Evolutionary conservation across 2,329 filamentous ascomycete genomes (phyloP), one percentile per base, ranked within the genome.

Genomic region (Calonectria naviculata): DNA sequence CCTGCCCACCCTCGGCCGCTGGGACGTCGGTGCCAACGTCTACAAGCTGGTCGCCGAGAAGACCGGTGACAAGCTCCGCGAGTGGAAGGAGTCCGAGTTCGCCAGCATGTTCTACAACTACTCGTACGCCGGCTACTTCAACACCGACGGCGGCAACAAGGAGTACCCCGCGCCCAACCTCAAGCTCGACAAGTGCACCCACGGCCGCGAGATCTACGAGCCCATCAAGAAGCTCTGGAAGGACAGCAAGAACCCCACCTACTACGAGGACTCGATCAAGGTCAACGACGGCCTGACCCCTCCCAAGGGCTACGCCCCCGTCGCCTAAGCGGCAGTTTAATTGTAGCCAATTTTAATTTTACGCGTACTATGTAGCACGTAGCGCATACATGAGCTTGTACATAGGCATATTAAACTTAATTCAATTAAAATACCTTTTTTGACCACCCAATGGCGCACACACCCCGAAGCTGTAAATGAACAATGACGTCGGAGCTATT

Each of bases 1-100:
- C 73, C 88, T 94, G 10, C 88, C 89, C 72, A 93, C 91, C 0
- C 90, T 94, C 3, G 93, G 92, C 13, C 90, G 93, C 70, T 94
- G 89, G 86, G 93, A 94, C 77, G 91, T 92, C 19, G 91, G 91
- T 62, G 92, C 92, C 78, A 94, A 94, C 79, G 89, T 94, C n/a
- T 92, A 90, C 80, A 77, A 87, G 31, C 68, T 89, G 26, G 91
- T 94, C 3, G 91, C 90, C 17, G 81, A 88, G 8, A 84, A 87
- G 82, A 93, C 91, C 0, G 89, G 90, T 65, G 91, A 93, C 79
- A 78, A 75, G 72, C 44, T 87, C 12, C 84, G 86, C 21, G 58
- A 78, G 31, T 87, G 84, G 83, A 71, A 76, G 36, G 65, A 79
- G 34, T 72, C 78, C 21, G 73, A 78, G 4, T 80, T 89, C 9